These are phyloP conservation scores for Pontederia paniculata DNA, from an alignment of 176 grass and related monocot species.

Conservation along the genomic window DNA sequence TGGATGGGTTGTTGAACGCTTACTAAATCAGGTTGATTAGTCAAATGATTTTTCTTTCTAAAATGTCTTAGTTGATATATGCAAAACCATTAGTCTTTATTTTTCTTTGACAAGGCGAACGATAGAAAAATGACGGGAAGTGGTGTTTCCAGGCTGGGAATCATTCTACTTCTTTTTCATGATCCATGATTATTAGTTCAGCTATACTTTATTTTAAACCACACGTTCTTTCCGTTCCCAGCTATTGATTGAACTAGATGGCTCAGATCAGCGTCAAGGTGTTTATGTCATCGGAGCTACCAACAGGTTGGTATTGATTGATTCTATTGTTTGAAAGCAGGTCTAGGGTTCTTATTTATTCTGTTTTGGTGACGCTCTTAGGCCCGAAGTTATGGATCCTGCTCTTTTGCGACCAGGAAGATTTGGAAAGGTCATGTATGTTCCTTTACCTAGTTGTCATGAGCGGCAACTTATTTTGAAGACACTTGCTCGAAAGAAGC, in stretches of 20 bases:
- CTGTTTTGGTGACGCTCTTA: not conserved
- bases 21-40: constrained; percentile 58
- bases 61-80: too few species aligned
- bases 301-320: constrained; percentile 46
- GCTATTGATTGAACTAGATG: constrained; percentile 87
- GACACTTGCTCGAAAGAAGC: constrained; percentile 50
- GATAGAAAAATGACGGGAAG: too few species aligned
- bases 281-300: constrained; percentile 92
- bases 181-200: not conserved
- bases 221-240: not conserved
- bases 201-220: constrained; percentile 10
- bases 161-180: not conserved
- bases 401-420: constrained; percentile 71
- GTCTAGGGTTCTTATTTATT: not conserved
- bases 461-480: constrained; percentile 66
- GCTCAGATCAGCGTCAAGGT: constrained; percentile 59
- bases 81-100: too few species aligned
- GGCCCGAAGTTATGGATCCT: constrained; percentile 86
- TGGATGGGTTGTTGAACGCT: constrained; percentile 69
- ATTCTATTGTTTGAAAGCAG: not conserved
- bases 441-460: constrained; percentile 53
- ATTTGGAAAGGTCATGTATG: constrained; percentile 69
- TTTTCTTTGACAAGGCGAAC: too few species aligned
- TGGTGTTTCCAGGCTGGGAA: too few species aligned
- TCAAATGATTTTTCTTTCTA: constrained; percentile 1